Base-by-base conservation (phyloP, 2,329 filamentous ascomycete genomes). In the Ophiostoma tasmaniense region DNA sequence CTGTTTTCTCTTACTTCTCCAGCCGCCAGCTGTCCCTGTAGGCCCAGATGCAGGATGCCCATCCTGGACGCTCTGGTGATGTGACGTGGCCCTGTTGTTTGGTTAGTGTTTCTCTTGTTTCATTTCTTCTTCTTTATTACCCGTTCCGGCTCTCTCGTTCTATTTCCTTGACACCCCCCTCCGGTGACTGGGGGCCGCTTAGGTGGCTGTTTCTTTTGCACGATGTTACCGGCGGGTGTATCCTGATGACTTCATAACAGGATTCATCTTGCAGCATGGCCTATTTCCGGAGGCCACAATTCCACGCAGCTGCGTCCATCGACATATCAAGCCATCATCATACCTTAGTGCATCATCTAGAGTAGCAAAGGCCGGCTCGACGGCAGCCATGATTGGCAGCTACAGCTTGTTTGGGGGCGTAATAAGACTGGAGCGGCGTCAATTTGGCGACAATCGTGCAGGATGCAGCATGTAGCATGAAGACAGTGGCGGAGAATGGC, bases 1-100 rank as follows among this genome's bases (percentile, higher is more conserved):
- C 71, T 79, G 81, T 69, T 82, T 80, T 73, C 80, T 83, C 71
- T 81, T 82, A 67, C 79, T 76, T 72, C 78, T 80, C 76, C 83
- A 81, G 71, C 71, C 77, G 79, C 61, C 33, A 14, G 37, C 61
- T 22, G 25, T 25, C 30, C 25, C n/a, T 25, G 22, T 22, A 22
- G 50, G 22, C 8, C 8, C 28, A 35, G 28, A 37, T 8, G 33
- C 61, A 37, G 28, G 7, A n/a, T 35, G 14, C 59, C 14, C 28
- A 13, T 17, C 30, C 30, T 35, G 30, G 7, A 17, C 33, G 20
- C 33, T 37, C 61, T 64, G 33, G 61, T 64, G 61, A 37, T n/a
- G 33, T 64, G 33, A 11, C 5, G 59, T 30, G 30, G 59, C 17
- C 8, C 61, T 64, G 30, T 22, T 37, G 14, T 39, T 22, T n/a